Evolutionary conservation across 2,329 filamentous ascomycete genomes (phyloP), one percentile per base, ranked within the genome.

Genomic region (Monosporascus sp.): DNA sequence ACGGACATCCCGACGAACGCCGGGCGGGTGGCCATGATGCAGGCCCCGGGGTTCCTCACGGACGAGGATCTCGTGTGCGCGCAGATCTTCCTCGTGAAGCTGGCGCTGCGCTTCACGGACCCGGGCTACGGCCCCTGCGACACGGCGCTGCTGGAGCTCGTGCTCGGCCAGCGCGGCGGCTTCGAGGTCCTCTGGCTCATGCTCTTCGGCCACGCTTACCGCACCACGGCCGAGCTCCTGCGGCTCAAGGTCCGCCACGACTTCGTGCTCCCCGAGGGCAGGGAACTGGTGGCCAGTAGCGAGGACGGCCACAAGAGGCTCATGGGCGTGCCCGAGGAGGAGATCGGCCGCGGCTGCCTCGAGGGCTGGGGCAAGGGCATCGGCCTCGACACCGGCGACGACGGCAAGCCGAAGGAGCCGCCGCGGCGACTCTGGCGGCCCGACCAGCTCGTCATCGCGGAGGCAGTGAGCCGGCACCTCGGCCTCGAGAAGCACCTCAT

Each of bases 51-150:
- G 0, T 73, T 85, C 48, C 87, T 87, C 77, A 72, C 77, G 9
- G 73, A 86, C 53, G 55, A 66, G 4, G 83, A 89, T 62, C 67
- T 94, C 9, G 80, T 82, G 63, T 75, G 81, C 49, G 76, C 81
- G 3, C 80, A 84, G 45, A 68, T 86, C 54, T 85, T 93, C 72
- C 73, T 89, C 58, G 64, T 89, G 57, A 92, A 93, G 71, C 77
- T 94, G 17, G 78, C 83, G 62, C 83, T 91, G 80, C 76, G 77
- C 51, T 84, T 90, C 68, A 82, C 80, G 53, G 79, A 89, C 58
- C 86, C 88, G 0, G 65, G 82, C 24, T 76, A 76, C 48, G 81
- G 79, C 0, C 75, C 77, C 17, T 75, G 76, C 48, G 70, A 73
- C 2, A 74, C 74, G 44, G 73, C 73, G 31, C 70, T 87, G 49